phyloP scores from a whole-genome alignment of 768 basidiomycete genomes.

The Panaeolus cyanescens region DNA sequence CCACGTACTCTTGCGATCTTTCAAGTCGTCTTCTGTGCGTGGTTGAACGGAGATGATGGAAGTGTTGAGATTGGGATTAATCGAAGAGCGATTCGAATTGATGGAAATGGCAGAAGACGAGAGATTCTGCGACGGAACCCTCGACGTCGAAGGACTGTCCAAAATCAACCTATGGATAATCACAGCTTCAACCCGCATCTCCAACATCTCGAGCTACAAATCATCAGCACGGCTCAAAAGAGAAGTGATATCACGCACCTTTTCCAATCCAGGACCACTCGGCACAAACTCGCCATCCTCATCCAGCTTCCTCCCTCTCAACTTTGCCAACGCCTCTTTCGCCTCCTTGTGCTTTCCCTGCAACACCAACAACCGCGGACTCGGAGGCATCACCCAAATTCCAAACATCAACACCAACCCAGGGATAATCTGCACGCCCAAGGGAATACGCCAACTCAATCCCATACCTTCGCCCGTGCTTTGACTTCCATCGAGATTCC shows the following conservation, averaged over 20 bases:
- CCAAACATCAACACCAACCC: slow-evolving; percentile 68
- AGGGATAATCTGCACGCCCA: slow-evolving; percentile 71
- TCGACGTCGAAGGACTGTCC: not conserved
- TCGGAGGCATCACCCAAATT: slow-evolving; percentile 58
- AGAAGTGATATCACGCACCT: not conserved
- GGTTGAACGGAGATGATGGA: not conserved
- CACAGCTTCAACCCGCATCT: slow-evolving; percentile 70
- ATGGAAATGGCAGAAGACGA: not conserved
- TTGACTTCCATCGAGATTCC: slow-evolving; percentile 61
- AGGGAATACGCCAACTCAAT: slow-evolving; percentile 76
- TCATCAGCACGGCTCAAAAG: not conserved
- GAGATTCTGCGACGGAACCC: slow-evolving; percentile 11
- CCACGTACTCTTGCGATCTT: slow-evolving; percentile 18
- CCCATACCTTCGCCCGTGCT: no score
- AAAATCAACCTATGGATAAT: slow-evolving; percentile 42
- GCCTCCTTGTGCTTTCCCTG: slow-evolving; percentile 63
- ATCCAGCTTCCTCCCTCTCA: slow-evolving; percentile 49
- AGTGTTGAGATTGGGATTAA: not conserved
- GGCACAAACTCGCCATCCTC: slow-evolving; percentile 41
- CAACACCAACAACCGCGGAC: slow-evolving; percentile 59
- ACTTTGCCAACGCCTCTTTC: slow-evolving; percentile 50
- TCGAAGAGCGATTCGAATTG: not conserved
- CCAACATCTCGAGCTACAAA: slow-evolving; percentile 66
- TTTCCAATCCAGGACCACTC: not conserved
- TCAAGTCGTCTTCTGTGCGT: not conserved